Evolutionary conservation across 768 basidiomycete genomes (phyloP).

Genomic region (Crucibulum laeve): DNA sequence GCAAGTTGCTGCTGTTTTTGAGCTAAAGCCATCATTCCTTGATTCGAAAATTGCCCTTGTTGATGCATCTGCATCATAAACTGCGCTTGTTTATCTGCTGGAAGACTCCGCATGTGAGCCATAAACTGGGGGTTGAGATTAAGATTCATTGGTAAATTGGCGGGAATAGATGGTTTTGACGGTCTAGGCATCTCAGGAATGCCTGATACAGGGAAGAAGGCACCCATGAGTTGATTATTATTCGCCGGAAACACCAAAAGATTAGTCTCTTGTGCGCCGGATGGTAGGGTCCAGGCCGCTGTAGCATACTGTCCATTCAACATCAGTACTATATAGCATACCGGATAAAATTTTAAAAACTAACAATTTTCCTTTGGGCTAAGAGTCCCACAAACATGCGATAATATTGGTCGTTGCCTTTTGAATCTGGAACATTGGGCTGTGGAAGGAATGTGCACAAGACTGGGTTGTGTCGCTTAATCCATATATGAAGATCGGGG

Average conservation of each 20-base stretch:
- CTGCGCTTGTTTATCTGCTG: conserved; percentile 16
- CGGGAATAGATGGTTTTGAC: background rate
- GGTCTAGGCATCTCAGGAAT: conserved; percentile 45
- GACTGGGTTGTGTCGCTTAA: conserved; percentile 32
- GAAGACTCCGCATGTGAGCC: conserved; percentile 9
- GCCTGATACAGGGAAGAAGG: conserved; percentile 46
- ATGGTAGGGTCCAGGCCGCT: conserved; percentile 43
- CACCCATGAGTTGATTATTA: conserved; percentile 31
- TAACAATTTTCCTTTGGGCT: conserved; percentile 37
- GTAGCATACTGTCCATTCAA: conserved; percentile 38
- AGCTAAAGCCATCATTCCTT: conserved; percentile 4
- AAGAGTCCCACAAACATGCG: conserved; percentile 37
- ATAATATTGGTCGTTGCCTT: conserved; percentile 40
- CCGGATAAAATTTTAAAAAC: conserved; percentile 13
- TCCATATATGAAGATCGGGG: conserved; percentile 42
- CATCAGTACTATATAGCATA: conserved; percentile 1
- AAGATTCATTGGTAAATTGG: conserved; percentile 16
- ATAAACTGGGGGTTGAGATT: conserved; percentile 16
- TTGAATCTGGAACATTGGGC: conserved; percentile 23
- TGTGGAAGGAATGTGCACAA: conserved; percentile 37
- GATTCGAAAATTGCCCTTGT: conserved; percentile 16
- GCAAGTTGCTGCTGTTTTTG: conserved; percentile 9
- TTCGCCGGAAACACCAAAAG: conserved; percentile 42
- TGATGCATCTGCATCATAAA: conserved; percentile 17
- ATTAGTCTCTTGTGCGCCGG: conserved; percentile 37